These are phyloP conservation scores for Silybum marianum DNA, from an alignment of 129 eudicot species.

Conservation along the genomic window DNA sequence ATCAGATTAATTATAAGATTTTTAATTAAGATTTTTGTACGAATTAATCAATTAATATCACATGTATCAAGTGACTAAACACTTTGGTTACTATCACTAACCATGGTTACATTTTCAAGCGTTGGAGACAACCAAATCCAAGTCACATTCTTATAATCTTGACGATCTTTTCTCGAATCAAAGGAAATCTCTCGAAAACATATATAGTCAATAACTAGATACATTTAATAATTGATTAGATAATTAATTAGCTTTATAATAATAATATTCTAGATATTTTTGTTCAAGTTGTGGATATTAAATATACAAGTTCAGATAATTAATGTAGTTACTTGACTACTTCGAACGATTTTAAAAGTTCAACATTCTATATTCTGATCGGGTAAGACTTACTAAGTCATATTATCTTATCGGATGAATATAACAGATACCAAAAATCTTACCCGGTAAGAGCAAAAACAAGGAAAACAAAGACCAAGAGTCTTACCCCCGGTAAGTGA, in stretches of 20 bases:
- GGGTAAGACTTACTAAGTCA: no score
- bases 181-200: conserved; percentile 17
- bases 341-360: no score
- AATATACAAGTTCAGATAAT: no score
- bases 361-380: no score
- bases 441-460: no score
- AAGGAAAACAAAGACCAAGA: no score
- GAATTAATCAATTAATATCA: conserved; percentile 5
- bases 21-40: neutral
- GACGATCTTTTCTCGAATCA: conserved; percentile 26
- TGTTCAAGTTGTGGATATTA: neutral
- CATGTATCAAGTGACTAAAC: conserved; percentile 11
- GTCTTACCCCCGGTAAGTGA: no score
- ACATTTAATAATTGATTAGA: neutral
- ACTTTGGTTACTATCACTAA: conserved; percentile 16
- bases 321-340: no score
- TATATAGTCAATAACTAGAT: neutral
- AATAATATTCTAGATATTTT: no score
- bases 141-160: conserved; percentile 12
- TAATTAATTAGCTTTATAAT: neutral
- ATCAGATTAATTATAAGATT: neutral
- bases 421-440: no score
- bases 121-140: neutral
- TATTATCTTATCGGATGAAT: no score
- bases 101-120: conserved; percentile 4